Evolutionary conservation across 371 early-diverging fungal species (phyloP).

Genomic region (Enterocytospora artemiae): DNA sequence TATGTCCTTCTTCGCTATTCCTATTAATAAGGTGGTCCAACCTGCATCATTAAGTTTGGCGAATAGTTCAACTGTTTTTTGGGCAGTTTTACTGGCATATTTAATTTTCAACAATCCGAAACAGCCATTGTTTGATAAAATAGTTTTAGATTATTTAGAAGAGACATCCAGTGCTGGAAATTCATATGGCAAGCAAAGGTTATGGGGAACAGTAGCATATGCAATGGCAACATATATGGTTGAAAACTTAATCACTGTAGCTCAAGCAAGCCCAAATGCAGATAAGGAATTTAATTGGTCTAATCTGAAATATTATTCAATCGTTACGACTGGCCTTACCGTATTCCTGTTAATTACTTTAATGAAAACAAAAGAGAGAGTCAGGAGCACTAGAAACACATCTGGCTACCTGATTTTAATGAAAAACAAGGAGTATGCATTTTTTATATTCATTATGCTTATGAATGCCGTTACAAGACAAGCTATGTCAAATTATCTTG

Average conservation of each 20-base stretch:
- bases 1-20: slow-evolving; percentile 44
- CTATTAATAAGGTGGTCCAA: not conserved
- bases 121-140: slow-evolving; percentile 52
- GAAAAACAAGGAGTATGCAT: slow-evolving; percentile 52
- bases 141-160: slow-evolving; percentile 51
- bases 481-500: slow-evolving; percentile 55
- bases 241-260: slow-evolving; percentile 16
- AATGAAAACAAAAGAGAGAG: slow-evolving; percentile 12
- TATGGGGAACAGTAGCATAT: slow-evolving; percentile 58
- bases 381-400: slow-evolving; percentile 8
- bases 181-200: slow-evolving; percentile 56
- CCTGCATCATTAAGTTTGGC: not conserved
- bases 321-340: slow-evolving; percentile 23
- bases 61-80: slow-evolving; percentile 22
- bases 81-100: slow-evolving; percentile 47
- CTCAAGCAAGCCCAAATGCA: not conserved
- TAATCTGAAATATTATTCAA: slow-evolving; percentile 40
- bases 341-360: slow-evolving; percentile 19
- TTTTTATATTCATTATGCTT: slow-evolving; percentile 59
- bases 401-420: slow-evolving; percentile 42
- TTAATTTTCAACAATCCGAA: slow-evolving; percentile 34
- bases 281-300: slow-evolving; percentile 29
- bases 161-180: slow-evolving; percentile 40
- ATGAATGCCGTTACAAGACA: slow-evolving; percentile 58
- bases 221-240: slow-evolving; percentile 39